Evolutionary conservation across 2,329 filamentous ascomycete species (phyloP).

Genomic region (Whalleya microplaca): DNA sequence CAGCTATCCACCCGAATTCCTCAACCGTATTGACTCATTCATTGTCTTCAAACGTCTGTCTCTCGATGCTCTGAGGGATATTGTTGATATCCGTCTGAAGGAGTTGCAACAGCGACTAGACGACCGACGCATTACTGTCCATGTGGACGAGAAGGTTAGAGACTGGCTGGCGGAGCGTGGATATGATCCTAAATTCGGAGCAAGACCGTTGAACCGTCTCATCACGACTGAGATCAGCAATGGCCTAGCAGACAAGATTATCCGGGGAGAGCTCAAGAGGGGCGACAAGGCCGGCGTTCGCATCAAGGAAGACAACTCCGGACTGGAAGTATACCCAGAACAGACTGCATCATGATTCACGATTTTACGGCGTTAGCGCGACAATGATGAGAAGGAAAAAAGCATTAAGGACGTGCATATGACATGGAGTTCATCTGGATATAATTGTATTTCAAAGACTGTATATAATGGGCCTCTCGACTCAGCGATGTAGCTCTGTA

Average conservation of each 20-base stretch:
- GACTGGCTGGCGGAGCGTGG: constrained; percentile 87
- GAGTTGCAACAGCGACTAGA: constrained; percentile 84
- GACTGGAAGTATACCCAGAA: constrained; percentile 53
- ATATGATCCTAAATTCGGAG: constrained; percentile 90
- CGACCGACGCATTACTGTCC: constrained; percentile 79
- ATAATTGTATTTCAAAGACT: constrained; percentile 1
- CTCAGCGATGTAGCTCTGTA: constrained; percentile 3
- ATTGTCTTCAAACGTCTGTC: constrained; percentile 93
- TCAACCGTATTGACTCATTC: constrained; percentile 96
- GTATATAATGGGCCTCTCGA: constrained; percentile 8
- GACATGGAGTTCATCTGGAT: neutral
- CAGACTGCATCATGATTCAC: constrained; percentile 5
- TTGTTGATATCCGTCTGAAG: constrained; percentile 86
- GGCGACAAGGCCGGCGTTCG: constrained; percentile 74
- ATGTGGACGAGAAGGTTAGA: constrained; percentile 72
- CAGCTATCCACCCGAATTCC: constrained; percentile 85
- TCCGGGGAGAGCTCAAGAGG: constrained; percentile 76
- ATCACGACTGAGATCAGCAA: constrained; percentile 92
- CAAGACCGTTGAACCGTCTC: constrained; percentile 85
- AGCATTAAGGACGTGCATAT: neutral
- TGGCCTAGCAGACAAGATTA: constrained; percentile 86
- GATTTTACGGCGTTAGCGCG: neutral
- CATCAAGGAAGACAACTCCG: constrained; percentile 65
- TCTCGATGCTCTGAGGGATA: constrained; percentile 77
- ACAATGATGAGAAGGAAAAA: constrained; percentile 1